Evolutionary conservation across 352 stramenopile species (phyloP), one percentile per base, ranked within the genome.

Genomic region (Phytophthora constricta): DNA sequence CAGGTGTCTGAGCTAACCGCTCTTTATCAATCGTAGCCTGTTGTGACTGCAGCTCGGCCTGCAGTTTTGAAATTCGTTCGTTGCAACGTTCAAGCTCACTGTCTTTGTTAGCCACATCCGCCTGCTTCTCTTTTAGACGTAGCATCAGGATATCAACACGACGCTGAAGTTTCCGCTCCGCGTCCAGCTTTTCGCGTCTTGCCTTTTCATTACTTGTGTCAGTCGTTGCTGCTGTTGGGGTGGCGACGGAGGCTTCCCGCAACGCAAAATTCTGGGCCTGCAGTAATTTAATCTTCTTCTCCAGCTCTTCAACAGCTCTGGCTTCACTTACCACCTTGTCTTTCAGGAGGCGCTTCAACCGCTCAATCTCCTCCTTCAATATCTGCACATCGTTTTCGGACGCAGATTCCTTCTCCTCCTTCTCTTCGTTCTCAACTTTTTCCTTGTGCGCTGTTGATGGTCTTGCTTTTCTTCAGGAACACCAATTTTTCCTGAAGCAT

Each of bases 211-310:
- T 56, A 28, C 19, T 31, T 23, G 46, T 27, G 50, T 57, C 37
- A 16, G 43, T 27, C 7, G 48, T 23, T 4, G 39, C 23, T 4
- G 50, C n/a, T 45, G 62, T 16, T 7, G 34, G 22, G 4, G 53
- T 20, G 22, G 45, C 34, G 26, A 25, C 46, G 31, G 62, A 61
- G 9, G 70, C 77, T 22, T 92, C 77, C 8, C 84, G 85, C 13
- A 96, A 42, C n/a, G 87, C 91, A n/a, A 84, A 50, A 37, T 97
- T 96, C 51, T 97, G 85, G 3, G 86, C 87, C 42, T 95, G 71
- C 0, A 95, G 61, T 0, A 95, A 69, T 27, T 90, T 87, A 23
- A 95, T 62, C 53, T 90, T 86, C 61, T 82, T 85, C 54, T 90
- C 82, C 17, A 93, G 52, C 17, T 80, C 76, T 43, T 92, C 84